Evolutionary conservation across 306 rosid species (phyloP), one percentile per base, ranked within the genome.

Genomic region (Boehmeria nivea): DNA sequence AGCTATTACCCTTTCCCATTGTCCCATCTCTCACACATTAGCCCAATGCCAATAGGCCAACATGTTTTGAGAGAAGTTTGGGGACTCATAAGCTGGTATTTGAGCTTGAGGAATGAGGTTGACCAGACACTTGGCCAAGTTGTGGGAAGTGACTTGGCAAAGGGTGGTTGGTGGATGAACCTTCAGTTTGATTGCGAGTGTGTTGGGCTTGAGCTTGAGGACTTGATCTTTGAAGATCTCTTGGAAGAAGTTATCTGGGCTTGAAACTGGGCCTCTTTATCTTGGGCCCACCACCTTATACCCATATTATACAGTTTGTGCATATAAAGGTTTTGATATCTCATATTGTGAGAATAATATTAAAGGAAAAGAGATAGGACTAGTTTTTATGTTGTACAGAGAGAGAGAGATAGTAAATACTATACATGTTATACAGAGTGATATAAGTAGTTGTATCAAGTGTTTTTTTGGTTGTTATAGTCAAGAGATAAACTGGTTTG

Each of bases 111-210:
- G 58, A 43, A 59, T 4, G 76, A 72, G 31, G 38, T 20, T 56
- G 66, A 78, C 40, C 78, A 70, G 6, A 52, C 91, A 13, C 25
- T 82, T 55, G 91, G 82, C 71, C 61, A 69, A 54, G 71, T 66
- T 57, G 81, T 82, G 68, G 79, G 73, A 21, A 57, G 36, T 52
- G 96, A 88, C 65, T 57, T 88, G 43, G 81, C 76, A 24, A 85
- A 60, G 67, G 46, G 45, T 38, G 83, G 83, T 72, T 86, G 91
- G 12, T 85, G 95, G 94, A 80, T 82, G 95, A 78, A 88, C 67
- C 88, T 88, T 2, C 94, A 82, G 25, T 88, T 82, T 76, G 88
- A 88, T 38, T 69, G 80, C 17, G 96, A 82, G 63, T 80, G 88
- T 56, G 83, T 81, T 57, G 97, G 81, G 40, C 73, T 82, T 72